These are phyloP conservation scores for Arctium lappa DNA, from an alignment of 129 eudicot genomes.

Conservation along the genomic window DNA sequence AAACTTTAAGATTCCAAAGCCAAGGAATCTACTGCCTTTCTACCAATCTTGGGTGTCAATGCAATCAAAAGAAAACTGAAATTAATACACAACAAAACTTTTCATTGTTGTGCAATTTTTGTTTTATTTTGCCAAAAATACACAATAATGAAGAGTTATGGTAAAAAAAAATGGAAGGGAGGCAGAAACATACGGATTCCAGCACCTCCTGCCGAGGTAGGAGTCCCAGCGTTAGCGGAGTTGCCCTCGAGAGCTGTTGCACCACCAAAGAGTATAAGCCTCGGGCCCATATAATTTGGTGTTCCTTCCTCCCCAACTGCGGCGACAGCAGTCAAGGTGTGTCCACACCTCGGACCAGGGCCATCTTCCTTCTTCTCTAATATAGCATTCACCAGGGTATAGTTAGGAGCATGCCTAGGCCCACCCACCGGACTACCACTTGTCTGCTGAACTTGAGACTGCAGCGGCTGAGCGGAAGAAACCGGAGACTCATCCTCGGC, in stretches of 20 bases:
- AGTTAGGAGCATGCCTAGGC: constrained; percentile 89
- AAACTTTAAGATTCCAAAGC: neutral
- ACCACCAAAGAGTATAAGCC: constrained; percentile 91
- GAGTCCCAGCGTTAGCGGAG: constrained; percentile 82
- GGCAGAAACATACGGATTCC: constrained; percentile 78
- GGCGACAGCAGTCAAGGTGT: constrained; percentile 90
- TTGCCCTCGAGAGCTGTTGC: constrained; percentile 98
- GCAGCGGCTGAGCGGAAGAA: constrained; percentile 18
- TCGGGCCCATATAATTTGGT: constrained; percentile 85
- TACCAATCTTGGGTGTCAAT: constrained; percentile 9
- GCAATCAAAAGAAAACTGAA: constrained; percentile 2
- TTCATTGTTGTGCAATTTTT: neutral
- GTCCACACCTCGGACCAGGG: constrained; percentile 96
- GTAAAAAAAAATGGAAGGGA: constrained; percentile 4
- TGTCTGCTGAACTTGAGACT: constrained; percentile 36
- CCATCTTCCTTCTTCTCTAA: constrained; percentile 96
- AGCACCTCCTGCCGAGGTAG: constrained; percentile 96
- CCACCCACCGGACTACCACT: constrained; percentile 51
- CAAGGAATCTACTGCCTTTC: constrained; percentile 3
- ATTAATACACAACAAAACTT: neutral
- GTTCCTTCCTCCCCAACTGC: constrained; percentile 96
- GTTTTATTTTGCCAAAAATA: neutral
- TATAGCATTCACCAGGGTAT: constrained; percentile 76
- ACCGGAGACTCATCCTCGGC: constrained; percentile 17
- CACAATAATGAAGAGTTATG: neutral